Conservation (phyloP, 257 asterid species). For the Rehmannia glutinosa region DNA sequence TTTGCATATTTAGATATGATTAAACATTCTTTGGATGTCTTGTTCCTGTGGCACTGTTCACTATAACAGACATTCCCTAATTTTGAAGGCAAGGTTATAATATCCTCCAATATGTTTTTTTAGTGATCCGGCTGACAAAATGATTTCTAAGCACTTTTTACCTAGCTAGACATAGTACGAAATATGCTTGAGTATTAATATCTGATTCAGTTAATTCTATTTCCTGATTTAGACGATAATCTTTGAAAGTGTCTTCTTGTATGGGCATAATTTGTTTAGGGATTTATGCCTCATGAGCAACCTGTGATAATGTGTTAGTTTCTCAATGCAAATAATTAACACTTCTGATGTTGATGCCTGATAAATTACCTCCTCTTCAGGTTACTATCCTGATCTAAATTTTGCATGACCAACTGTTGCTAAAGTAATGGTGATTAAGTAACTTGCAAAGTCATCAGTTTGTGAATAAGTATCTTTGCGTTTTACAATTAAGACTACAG, state of each 20-base stretch:
- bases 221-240: not conserved
- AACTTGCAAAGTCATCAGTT: not conserved
- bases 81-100: not conserved
- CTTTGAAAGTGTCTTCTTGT: not conserved
- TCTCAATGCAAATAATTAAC: not conserved
- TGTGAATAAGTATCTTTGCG: not conserved
- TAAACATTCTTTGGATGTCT: not conserved
- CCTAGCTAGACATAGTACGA: not conserved
- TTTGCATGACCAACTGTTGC: not conserved
- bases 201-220: not conserved
- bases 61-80: not conserved
- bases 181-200: not conserved
- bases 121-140: not conserved
- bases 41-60: slow-evolving; percentile 4
- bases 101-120: not conserved
- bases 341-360: not conserved
- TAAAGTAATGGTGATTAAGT: not conserved
- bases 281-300: not conserved
- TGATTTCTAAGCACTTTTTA: not conserved
- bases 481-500: too few relatives aligned
- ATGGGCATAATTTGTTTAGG: not conserved
- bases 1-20: slow-evolving; percentile 5
- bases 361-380: not conserved
- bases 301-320: not conserved
- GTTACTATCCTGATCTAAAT: not conserved